Evolutionary conservation across 805 yeast genomes (phyloP).

Genomic region (Naumovozyma baii): DNA sequence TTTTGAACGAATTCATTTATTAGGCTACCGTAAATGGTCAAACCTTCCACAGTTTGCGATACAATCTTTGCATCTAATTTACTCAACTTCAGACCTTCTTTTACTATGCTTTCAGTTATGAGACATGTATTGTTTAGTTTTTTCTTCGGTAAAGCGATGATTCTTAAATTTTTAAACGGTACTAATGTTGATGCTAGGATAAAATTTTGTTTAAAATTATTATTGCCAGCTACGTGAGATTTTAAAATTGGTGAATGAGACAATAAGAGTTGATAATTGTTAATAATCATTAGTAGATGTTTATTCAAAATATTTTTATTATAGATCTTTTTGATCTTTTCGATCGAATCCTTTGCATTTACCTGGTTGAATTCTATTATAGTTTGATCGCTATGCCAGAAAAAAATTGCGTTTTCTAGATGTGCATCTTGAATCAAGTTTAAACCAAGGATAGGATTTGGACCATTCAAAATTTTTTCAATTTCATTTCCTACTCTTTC

Average conservation of each 20-base stretch:
- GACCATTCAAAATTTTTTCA: conserved; percentile 61
- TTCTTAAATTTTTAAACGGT: conserved; percentile 16
- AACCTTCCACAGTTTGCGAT: conserved; percentile 34
- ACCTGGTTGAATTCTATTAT: conserved; percentile 18
- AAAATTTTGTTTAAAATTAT: conserved; percentile 14
- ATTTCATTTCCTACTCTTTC: conserved; percentile 87
- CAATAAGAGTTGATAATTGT: conserved; percentile 2
- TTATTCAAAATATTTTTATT: conserved; percentile 11
- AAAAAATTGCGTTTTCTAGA: conserved; percentile 52
- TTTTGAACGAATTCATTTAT: conserved; percentile 21
- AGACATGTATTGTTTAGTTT: conserved; percentile 19
- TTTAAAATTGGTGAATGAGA: conserved; percentile 5
- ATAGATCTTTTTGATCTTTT: conserved; percentile 13
- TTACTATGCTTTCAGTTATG: conserved; percentile 39
- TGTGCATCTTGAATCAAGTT: conserved; percentile 45
- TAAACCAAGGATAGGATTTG: conserved; percentile 55
- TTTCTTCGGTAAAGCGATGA: conserved; percentile 23
- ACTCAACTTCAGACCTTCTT: conserved; percentile 64
- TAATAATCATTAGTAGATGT: conserved; percentile 7
- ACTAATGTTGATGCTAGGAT: conserved; percentile 12
- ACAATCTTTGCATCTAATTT: conserved; percentile 45
- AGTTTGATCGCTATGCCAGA: conserved; percentile 25
- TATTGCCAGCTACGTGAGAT: conserved; percentile 1
- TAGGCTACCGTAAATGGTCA: conserved; percentile 18
- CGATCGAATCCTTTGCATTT: conserved; percentile 3